phyloP scores from a whole-genome alignment of 1,284 basidiomycete genomes.

The Marasmius oreades region DNA sequence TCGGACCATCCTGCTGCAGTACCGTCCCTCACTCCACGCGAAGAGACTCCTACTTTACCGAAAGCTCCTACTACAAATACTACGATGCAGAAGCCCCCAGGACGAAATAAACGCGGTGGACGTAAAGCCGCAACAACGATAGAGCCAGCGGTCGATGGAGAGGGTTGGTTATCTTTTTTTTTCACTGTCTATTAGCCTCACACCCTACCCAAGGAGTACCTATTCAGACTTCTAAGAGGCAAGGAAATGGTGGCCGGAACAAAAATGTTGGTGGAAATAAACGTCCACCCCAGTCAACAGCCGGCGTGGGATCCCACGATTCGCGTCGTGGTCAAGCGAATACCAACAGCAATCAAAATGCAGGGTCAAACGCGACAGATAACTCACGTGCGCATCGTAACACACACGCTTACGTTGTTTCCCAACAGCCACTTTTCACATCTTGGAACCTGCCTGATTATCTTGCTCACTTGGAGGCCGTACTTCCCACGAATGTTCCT shows the following conservation, averaged over 20 bases:
- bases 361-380: slow-evolving; percentile 25
- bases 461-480: slow-evolving; percentile 80
- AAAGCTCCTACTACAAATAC: slow-evolving; percentile 23
- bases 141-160: slow-evolving; percentile 56
- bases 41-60: slow-evolving; percentile 38
- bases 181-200: slow-evolving; percentile 26
- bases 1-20: slow-evolving; percentile 50
- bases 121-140: slow-evolving; percentile 39
- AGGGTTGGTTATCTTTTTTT: slow-evolving; percentile 43
- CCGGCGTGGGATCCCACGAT: slow-evolving; percentile 39
- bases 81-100: slow-evolving; percentile 25
- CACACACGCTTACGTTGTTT: slow-evolving; percentile 72
- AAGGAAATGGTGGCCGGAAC: slow-evolving; percentile 36
- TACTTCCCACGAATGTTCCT: slow-evolving; percentile 77
- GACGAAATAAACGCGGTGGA: slow-evolving; percentile 36
- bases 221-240: slow-evolving; percentile 34
- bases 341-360: slow-evolving; percentile 21
- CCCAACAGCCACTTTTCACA: slow-evolving; percentile 71
- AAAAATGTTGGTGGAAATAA: slow-evolving; percentile 43
- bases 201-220: slow-evolving; percentile 16
- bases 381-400: slow-evolving; percentile 61
- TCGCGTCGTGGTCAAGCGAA: slow-evolving; percentile 44
- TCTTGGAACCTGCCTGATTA: slow-evolving; percentile 95
- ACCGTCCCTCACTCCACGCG: slow-evolving; percentile 34
- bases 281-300: slow-evolving; percentile 42